Conservation (phyloP, 2,329 filamentous ascomycete genomes). For the Cyphellophora europaea region DNA sequence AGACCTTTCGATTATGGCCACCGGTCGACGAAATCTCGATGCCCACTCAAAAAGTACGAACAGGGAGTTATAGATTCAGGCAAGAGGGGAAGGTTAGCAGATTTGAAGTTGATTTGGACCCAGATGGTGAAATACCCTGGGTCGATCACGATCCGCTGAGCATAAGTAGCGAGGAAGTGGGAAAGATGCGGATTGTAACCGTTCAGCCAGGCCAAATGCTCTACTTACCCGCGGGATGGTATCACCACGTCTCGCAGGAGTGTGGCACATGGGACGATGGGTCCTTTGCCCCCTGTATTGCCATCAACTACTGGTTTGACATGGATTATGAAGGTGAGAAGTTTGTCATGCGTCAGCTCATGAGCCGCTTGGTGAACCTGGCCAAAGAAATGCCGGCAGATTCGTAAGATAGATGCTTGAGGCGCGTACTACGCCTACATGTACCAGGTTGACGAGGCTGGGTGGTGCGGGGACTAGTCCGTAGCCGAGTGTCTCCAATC, state of each 20-base stretch:
- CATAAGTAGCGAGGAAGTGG: not conserved
- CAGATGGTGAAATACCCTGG: constrained; percentile 14
- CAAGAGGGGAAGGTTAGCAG: not conserved
- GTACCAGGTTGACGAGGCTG: no score
- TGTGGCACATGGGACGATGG: constrained; percentile 16
- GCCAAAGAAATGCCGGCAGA: no score
- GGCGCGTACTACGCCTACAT: no score
- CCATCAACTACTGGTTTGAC: constrained; percentile 20
- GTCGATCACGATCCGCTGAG: constrained; percentile 14
- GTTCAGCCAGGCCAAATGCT: constrained; percentile 16
- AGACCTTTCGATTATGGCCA: constrained; percentile 17
- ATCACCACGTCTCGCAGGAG: constrained; percentile 18
- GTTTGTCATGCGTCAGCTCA: constrained; percentile 31
- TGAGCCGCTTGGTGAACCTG: constrained; percentile 16
- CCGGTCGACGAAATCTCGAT: constrained; percentile 18
- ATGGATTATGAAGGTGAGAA: constrained; percentile 31
- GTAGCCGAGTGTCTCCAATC: no score
- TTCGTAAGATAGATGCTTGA: no score
- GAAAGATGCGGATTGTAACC: constrained; percentile 9
- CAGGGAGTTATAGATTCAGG: constrained; percentile 6
- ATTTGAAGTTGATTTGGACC: constrained; percentile 2
- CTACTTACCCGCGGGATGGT: constrained; percentile 19
- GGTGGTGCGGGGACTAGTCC: no score
- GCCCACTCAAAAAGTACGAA: constrained; percentile 10
- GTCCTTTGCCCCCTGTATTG: constrained; percentile 14